phyloP scores from a whole-genome alignment of 169 alveolate genomes.

The Eimeria necatrix region DNA sequence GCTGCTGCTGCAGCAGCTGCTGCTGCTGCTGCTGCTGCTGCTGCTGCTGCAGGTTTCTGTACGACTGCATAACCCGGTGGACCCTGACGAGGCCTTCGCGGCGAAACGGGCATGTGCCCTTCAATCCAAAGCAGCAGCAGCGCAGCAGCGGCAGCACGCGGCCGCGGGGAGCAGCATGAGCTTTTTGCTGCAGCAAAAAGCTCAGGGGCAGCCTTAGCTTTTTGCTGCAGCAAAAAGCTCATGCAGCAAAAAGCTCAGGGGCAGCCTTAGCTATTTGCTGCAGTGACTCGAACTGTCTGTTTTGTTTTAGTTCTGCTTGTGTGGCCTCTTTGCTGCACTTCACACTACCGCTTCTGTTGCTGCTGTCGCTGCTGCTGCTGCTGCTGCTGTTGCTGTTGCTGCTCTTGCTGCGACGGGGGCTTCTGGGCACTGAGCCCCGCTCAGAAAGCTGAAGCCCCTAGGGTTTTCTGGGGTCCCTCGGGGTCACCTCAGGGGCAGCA shows the following conservation, averaged over 20 bases:
- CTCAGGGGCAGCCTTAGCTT: not conserved
- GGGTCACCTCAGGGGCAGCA: too few relatives aligned
- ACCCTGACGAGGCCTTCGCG: slow-evolving; percentile 44
- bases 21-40: slow-evolving; percentile 46
- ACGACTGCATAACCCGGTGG: slow-evolving; percentile 39
- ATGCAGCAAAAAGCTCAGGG: not conserved
- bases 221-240: not conserved
- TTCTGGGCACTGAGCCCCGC: too few relatives aligned
- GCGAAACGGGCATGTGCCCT: slow-evolving; percentile 38
- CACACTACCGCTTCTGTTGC: too few relatives aligned
- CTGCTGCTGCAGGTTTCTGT: slow-evolving; percentile 53
- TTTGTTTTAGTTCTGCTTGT: too few relatives aligned
- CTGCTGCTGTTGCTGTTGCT: slow-evolving; percentile 6
- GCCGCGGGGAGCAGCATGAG: not conserved
- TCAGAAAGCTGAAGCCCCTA: too few relatives aligned
- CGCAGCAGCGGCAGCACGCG: not conserved
- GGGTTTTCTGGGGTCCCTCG: too few relatives aligned
- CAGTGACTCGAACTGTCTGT: not conserved
- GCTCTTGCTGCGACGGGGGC: not conserved
- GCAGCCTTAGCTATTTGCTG: not conserved
- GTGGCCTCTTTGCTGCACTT: too few relatives aligned
- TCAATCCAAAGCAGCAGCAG: not conserved
- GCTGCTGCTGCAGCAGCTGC: slow-evolving; percentile 40
- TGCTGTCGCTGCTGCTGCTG: slow-evolving; percentile 43
- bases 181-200: not conserved